These are phyloP conservation scores for Phytophthora meadii DNA, from an alignment of 352 stramenopile species.

Conservation along the genomic window DNA sequence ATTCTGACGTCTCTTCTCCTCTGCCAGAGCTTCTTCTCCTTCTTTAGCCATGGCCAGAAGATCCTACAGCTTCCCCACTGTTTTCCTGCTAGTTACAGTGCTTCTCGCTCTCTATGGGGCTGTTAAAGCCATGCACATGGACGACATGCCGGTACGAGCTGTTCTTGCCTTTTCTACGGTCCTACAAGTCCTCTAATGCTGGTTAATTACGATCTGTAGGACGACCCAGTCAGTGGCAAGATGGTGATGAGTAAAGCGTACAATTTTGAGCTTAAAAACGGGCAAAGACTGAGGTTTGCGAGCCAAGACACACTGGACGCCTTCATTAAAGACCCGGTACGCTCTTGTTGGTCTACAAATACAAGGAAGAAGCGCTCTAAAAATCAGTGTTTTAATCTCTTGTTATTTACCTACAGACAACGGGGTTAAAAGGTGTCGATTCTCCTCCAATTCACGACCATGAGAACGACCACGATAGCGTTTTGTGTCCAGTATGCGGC, in stretches of 20 bases:
- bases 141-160: constrained; percentile 66
- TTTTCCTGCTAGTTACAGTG: constrained; percentile 22
- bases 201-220: constrained; percentile 25
- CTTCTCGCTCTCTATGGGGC: constrained; percentile 8
- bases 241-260: constrained; percentile 73
- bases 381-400: background rate
- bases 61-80: background rate
- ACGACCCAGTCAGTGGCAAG: constrained; percentile 65
- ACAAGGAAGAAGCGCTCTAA: background rate
- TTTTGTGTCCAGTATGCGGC: constrained; percentile 71
- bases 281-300: constrained; percentile 69
- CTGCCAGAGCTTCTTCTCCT: background rate
- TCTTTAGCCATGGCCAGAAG: constrained; percentile 9
- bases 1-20: background rate
- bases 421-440: constrained; percentile 49
- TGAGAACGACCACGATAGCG: constrained; percentile 16
- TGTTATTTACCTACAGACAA: constrained; percentile 28
- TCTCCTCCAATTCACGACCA: constrained; percentile 27
- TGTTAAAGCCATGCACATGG: constrained; percentile 42
- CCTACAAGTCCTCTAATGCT: background rate
- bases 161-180: background rate
- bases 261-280: constrained; percentile 73
- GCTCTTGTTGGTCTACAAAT: background rate
- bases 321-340: constrained; percentile 63
- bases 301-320: constrained; percentile 54